A percentile compares a stretch with the other conserved stretches of the same genome.
phyloP scores from a whole-genome alignment of 345 rosid species.

The Hirschfeldia incana region DNA sequence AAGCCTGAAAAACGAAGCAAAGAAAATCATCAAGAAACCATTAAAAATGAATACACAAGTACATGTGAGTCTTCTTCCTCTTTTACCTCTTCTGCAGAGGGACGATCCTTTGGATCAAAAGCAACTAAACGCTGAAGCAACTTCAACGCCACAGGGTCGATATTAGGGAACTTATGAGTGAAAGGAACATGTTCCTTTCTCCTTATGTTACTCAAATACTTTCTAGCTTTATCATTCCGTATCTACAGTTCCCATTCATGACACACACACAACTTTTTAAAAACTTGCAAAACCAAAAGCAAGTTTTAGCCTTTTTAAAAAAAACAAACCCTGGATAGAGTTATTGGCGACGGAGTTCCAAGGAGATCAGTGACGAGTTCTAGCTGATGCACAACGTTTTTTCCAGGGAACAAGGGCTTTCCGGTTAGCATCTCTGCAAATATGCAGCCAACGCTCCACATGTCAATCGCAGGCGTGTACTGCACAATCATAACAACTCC shows the following conservation, averaged over 20 bases:
- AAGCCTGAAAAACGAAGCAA: constrained; percentile 55
- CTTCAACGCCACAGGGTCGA: constrained; percentile 69
- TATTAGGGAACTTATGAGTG: constrained; percentile 57
- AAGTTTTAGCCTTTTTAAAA: constrained; percentile 28
- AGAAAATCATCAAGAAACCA: constrained; percentile 20
- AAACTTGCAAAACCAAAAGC: constrained; percentile 32
- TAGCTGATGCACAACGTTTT: constrained; percentile 87
- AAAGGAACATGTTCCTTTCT: constrained; percentile 65
- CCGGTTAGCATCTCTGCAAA: constrained; percentile 93
- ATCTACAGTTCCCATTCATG: constrained; percentile 55
- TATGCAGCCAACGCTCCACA: constrained; percentile 99
- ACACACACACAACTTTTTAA: constrained; percentile 19
- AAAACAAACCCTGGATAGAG: constrained; percentile 76
- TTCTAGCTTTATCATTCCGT: constrained; percentile 92
- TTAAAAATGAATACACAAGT: not conserved
- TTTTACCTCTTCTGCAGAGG: constrained; percentile 87
- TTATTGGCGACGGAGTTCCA: constrained; percentile 80
- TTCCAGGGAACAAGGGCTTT: constrained; percentile 92
- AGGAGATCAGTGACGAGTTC: constrained; percentile 95
- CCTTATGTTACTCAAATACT: constrained; percentile 77
- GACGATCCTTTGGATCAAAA: constrained; percentile 93
- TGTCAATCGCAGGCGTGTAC: constrained; percentile 98
- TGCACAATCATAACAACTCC: constrained; percentile 41
- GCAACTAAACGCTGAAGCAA: constrained; percentile 85
- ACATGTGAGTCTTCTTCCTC: not conserved